Evolutionary conservation across 208 protist genomes (phyloP).

Genomic region (Trypanosomatidae sp.): DNA sequence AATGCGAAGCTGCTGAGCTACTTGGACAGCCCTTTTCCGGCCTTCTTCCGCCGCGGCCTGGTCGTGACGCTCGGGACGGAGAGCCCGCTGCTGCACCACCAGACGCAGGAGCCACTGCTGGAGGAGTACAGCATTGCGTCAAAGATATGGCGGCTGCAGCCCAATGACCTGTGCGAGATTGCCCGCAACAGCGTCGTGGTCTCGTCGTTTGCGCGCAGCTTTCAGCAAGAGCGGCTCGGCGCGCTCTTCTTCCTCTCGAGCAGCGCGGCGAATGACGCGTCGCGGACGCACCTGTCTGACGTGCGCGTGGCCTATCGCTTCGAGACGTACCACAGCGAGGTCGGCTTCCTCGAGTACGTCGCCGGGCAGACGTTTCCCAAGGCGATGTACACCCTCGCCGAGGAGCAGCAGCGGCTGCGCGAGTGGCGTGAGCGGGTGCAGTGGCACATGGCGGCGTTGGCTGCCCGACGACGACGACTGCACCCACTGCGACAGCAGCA

Average conservation of each 20-base stretch:
- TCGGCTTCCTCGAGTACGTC: slow-evolving; percentile 74
- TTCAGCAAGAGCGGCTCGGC: slow-evolving; percentile 80
- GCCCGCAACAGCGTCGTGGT: slow-evolving; percentile 82
- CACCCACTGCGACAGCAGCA: slow-evolving; percentile 8
- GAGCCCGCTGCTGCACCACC: slow-evolving; percentile 93
- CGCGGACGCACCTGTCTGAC: slow-evolving; percentile 72
- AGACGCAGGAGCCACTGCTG: slow-evolving; percentile 91
- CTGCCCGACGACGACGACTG: slow-evolving; percentile 3
- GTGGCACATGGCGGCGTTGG: slow-evolving; percentile 1
- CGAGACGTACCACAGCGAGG: slow-evolving; percentile 84
- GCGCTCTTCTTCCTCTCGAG: slow-evolving; percentile 79
- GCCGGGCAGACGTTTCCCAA: slow-evolving; percentile 59
- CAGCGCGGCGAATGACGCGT: slow-evolving; percentile 75
- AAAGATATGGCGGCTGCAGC: slow-evolving; percentile 87
- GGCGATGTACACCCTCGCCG: slow-evolving; percentile 45
- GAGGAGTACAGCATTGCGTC: slow-evolving; percentile 90
- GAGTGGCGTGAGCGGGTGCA: slow-evolving; percentile 7
- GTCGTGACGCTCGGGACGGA: slow-evolving; percentile 96
- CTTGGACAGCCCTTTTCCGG: slow-evolving; percentile 92
- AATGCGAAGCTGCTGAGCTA: slow-evolving; percentile 98
- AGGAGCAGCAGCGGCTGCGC: slow-evolving; percentile 69
- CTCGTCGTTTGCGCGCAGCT: slow-evolving; percentile 64
- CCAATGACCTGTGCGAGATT: slow-evolving; percentile 89
- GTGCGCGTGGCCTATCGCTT: slow-evolving; percentile 84
- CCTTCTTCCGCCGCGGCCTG: slow-evolving; percentile 92